Base-by-base conservation (phyloP, 176 grass and related monocot species). In the Zizania latifolia region DNA sequence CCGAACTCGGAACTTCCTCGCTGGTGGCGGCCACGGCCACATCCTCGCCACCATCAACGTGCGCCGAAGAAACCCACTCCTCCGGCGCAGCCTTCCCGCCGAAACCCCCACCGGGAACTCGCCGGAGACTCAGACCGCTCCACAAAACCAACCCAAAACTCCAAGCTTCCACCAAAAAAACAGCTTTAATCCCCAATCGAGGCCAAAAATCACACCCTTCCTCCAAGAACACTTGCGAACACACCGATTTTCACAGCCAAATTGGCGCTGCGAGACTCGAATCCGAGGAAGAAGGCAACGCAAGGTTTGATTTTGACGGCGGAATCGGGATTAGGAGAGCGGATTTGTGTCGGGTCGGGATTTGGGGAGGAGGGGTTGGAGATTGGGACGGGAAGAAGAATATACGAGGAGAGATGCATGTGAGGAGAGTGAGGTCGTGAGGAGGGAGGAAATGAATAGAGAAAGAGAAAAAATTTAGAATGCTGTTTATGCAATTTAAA, bases 11-110 rank as follows among this genome's bases (percentile, higher is more conserved):
- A 92, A 94, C 59, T 91, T 88, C 40, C 84, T 70, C 50, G 86
- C 85, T 45, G 81, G 59, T 38, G 85, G 84, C 8, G 89, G 95
- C 87, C 91, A 93, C 21, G 95, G 89, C 95, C 95, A 99, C 80
- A 93, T 74, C 87, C 78, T 93, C 68, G 74, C 64, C 58, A 85
- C 76, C 91, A 92, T 90, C 58, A 58, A 57, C 58, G 28, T 28
- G 27, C 31, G 34, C 67, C 27, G 19, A 50, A 77, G 26, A 60
- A 41, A 57, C 4, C 26, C n/a, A 17, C n/a, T 56, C 68, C 68
- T 30, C 57, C 11, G 5, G 12, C 72, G 59, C 46, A 24, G 37
- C 53, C 28, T 34, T 34, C 38, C 65, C 38, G n/a, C 51, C 10
- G 13, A 46, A 37, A 79, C 27, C 30, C 4, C 23, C 48, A 39